These are phyloP conservation scores for Gaultheria prostrata DNA, from an alignment of 148 eudicot species.

Conservation along the genomic window DNA sequence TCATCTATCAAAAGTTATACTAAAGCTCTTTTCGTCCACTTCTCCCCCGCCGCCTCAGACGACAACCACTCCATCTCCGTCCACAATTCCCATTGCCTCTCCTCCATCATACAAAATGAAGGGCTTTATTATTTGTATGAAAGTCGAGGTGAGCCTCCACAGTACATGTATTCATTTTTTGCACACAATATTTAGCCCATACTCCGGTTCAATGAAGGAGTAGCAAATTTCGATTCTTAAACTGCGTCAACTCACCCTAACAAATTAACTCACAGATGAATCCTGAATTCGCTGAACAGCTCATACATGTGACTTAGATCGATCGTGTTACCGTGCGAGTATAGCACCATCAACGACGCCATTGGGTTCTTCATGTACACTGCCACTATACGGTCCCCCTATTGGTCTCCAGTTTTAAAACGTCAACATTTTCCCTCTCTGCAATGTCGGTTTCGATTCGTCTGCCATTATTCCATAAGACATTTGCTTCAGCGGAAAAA, in stretches of 20 bases:
- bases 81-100: too few relatives aligned
- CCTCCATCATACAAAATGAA: too few relatives aligned
- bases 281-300: constrained; percentile 63
- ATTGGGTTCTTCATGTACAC: constrained; percentile 59
- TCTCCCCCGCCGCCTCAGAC: too few relatives aligned
- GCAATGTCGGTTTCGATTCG: constrained; percentile 49
- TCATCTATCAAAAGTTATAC: too few relatives aligned
- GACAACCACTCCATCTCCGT: too few relatives aligned
- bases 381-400: constrained; percentile 55
- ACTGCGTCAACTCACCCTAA: constrained; percentile 43
- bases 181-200: too few relatives aligned
- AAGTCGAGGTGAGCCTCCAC: too few relatives aligned
- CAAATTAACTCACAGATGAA: constrained; percentile 64
- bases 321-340: constrained; percentile 79
- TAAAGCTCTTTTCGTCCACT: too few relatives aligned
- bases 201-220: too few relatives aligned
- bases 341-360: constrained; percentile 60
- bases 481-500: constrained; percentile 78
- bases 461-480: constrained; percentile 62
- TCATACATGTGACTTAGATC: constrained; percentile 81
- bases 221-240: not conserved
- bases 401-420: constrained; percentile 49
- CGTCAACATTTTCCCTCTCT: constrained; percentile 70
- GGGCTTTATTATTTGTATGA: too few relatives aligned
- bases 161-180: too few relatives aligned